Conservation (phyloP, 2,329 filamentous ascomycete genomes). For the Verticillium isaacii region DNA sequence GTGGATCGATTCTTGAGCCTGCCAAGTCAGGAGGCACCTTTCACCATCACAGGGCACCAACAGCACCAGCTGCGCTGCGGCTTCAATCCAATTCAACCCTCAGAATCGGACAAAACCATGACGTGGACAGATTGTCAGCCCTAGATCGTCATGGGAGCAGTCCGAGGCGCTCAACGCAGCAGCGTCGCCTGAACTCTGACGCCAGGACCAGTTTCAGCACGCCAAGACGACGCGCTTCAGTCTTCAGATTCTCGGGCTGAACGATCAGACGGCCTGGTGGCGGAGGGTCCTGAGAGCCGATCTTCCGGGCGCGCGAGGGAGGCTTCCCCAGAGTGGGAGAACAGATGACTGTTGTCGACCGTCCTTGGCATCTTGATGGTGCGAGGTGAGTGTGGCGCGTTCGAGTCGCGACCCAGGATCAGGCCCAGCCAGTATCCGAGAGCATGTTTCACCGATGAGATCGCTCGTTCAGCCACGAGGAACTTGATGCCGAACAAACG, state of each 20-base stretch:
- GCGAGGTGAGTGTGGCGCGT: too few species aligned
- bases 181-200: background rate
- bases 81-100: background rate
- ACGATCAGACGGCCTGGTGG: background rate
- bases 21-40: background rate
- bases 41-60: background rate
- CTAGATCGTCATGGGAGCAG: background rate
- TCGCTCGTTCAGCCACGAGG: too few species aligned
- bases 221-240: background rate
- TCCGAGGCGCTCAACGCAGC: background rate
- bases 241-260: background rate
- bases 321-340: background rate
- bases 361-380: background rate
- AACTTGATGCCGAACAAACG: too few species aligned
- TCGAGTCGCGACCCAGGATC: too few species aligned
- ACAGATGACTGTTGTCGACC: background rate
- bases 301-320: background rate
- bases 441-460: too few species aligned
- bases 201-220: background rate
- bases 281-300: background rate
- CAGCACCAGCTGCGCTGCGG: background rate
- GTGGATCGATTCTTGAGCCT: background rate
- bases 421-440: too few species aligned
- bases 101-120: background rate
- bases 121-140: background rate